These are phyloP conservation scores for Populus ilicifolia DNA, from an alignment of 345 rosid genomes.

Conservation along the genomic window DNA sequence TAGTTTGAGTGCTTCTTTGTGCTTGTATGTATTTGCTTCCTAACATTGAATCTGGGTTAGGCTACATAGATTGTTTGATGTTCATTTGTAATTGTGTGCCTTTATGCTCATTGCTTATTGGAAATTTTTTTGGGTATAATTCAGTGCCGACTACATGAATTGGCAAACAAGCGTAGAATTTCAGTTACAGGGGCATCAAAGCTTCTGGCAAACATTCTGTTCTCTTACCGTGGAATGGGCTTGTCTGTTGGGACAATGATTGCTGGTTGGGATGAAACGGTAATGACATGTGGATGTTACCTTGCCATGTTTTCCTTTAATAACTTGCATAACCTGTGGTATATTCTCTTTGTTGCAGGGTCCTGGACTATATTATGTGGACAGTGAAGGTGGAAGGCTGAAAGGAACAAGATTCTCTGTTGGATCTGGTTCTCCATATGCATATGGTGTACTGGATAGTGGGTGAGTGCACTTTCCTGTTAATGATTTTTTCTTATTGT, in stretches of 20 bases:
- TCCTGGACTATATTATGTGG: slow-evolving; percentile 95
- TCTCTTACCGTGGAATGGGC: slow-evolving; percentile 98
- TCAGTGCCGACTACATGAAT: slow-evolving; percentile 94
- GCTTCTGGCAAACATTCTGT: slow-evolving; percentile 95
- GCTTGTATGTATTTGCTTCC: not conserved
- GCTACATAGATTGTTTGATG: not conserved
- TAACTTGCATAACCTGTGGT: not conserved
- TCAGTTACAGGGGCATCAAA: slow-evolving; percentile 98
- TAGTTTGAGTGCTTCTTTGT: not conserved
- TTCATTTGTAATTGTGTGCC: not conserved
- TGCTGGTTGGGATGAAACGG: slow-evolving; percentile 99
- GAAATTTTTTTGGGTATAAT: slow-evolving; percentile 13
- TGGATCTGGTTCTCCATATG: slow-evolving; percentile 99
- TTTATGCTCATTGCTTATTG: slow-evolving; percentile 17
- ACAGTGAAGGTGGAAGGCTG: slow-evolving; percentile 97
- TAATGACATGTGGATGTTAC: slow-evolving; percentile 20
- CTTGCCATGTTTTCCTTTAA: not conserved
- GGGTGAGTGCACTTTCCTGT: slow-evolving; percentile 48
- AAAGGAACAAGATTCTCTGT: slow-evolving; percentile 96
- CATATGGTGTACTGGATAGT: slow-evolving; percentile 91
- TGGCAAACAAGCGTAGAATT: slow-evolving; percentile 96
- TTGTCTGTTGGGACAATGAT: slow-evolving; percentile 98
- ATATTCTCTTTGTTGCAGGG: slow-evolving; percentile 48
- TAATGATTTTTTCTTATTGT: not conserved
- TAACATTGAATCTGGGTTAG: not conserved